Percentiles rank a stretch among this genome's conserved stretches.
phyloP scores from a whole-genome alignment of 2,329 filamentous ascomycete species.

The Pseudomassariella vexata region DNA sequence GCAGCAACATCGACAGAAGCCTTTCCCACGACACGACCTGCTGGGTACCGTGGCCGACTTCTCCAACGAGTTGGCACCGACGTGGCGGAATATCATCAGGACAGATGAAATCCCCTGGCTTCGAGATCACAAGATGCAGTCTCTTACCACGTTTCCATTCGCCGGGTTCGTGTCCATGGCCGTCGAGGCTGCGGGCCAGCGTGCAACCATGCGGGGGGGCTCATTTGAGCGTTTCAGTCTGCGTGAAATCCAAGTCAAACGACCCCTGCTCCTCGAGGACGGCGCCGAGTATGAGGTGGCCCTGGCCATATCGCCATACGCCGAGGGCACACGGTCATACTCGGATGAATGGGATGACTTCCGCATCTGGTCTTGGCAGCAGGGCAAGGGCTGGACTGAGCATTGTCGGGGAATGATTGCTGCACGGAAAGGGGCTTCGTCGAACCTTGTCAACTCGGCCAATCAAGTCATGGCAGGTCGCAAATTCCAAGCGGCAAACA shows the following conservation, averaged over 20 bases:
- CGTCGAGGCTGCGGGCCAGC: constrained; percentile 16
- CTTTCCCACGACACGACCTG: constrained; percentile 26
- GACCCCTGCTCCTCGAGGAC: constrained; percentile 28
- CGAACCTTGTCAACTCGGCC: constrained; percentile 2
- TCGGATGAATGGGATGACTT: constrained; percentile 21
- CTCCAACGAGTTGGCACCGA: constrained; percentile 27
- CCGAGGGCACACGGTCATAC: constrained; percentile 15
- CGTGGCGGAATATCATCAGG: constrained; percentile 31
- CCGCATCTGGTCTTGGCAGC: constrained; percentile 22
- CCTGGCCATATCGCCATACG: constrained; percentile 24
- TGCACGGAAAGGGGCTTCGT: constrained; percentile 2
- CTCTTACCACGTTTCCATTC: constrained; percentile 38
- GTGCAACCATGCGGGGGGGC: constrained; percentile 19
- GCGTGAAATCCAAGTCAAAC: constrained; percentile 27
- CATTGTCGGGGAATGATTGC: constrained; percentile 21
- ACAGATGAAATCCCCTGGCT: constrained; percentile 37
- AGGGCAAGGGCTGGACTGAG: constrained; percentile 20
- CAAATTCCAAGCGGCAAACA: constrained; percentile 4
- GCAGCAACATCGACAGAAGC: constrained; percentile 24
- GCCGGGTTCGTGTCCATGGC: constrained; percentile 36
- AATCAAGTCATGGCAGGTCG: background rate
- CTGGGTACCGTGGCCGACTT: constrained; percentile 26
- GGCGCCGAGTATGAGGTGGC: constrained; percentile 28
- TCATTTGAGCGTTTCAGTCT: constrained; percentile 27
- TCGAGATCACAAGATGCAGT: constrained; percentile 41